Base-by-base conservation (phyloP, 2,329 filamentous ascomycete species). In the Xylariaceae sp. region DNA sequence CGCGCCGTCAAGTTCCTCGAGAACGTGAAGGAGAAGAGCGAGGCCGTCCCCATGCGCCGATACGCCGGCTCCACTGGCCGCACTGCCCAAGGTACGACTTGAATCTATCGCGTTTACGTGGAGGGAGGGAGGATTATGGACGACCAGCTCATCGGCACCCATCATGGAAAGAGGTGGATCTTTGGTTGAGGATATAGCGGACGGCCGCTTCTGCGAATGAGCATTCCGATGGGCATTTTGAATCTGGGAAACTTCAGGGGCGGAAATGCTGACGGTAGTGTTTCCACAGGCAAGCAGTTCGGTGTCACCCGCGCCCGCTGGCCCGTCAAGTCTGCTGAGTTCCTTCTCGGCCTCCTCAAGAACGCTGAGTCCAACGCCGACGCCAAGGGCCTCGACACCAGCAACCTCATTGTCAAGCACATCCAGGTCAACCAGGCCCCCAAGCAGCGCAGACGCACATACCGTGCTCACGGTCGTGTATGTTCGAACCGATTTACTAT, bases 361-460 rank as follows among this genome's bases (percentile, higher is more conserved):
- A 96, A 96, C 82, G 92, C 92, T 71, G 92, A 96, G 85, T 88
- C 92, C 82, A 96, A 96, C 81, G 92, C 92, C 77, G 92, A 96
- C 74, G 89, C 90, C 79, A 96, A 96, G 86, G 92, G 92, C 74
- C 90, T 96, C 75, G 92, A 99, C 82, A 97, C 92, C 76, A 88
- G 88, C 82, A 95, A 95, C 86, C 85, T 99, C 76, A 82, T 97
- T 77, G 90, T 99, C 83, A 97, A 97, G 90, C 95, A 97, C 89
- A 99, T 99, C 83, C 94, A 99, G 85, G 94, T 99, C 86, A 99
- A 99, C 90, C 94, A 99, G 86, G 95, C 94, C 73, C 94, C 94
- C 75, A 97, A 97, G 89, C 93, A 97, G 86, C 88, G 94, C 78
- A 88, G 94, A 83, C 89, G 94, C 80, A 99, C 94, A 77, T 99